Conservation (phyloP, 2,329 filamentous ascomycete genomes). For the Monosporascus sp. region DNA sequence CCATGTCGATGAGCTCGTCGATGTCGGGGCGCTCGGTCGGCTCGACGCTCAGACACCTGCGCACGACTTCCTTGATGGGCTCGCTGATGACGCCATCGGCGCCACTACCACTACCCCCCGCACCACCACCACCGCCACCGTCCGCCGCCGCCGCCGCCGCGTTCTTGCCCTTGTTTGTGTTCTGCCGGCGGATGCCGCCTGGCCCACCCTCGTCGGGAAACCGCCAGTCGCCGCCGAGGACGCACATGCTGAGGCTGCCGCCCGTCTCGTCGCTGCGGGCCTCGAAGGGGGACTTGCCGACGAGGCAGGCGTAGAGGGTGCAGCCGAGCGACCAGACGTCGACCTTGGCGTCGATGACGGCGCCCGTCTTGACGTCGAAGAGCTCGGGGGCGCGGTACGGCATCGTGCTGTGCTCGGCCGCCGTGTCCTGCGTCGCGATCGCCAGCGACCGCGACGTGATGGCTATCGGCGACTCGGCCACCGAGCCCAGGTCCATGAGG, state of each 20-base stretch:
- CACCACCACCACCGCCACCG: conserved; percentile 13
- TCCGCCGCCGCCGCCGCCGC: conserved; percentile 23
- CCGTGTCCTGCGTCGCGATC: conserved; percentile 86
- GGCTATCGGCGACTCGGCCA: conserved; percentile 79
- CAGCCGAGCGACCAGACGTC: conserved; percentile 98
- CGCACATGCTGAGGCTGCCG: conserved; percentile 85
- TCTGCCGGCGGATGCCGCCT: conserved; percentile 25
- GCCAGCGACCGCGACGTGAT: conserved; percentile 88
- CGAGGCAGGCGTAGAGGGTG: conserved; percentile 93
- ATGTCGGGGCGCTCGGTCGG: conserved; percentile 69
- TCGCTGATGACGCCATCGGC: conserved; percentile 64
- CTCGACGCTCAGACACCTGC: conserved; percentile 81
- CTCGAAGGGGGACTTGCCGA: conserved; percentile 96
- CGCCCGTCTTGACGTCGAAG: conserved; percentile 94
- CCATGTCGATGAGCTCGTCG: conserved; percentile 28
- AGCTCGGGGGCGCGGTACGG: conserved; percentile 96
- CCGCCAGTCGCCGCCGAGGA: conserved; percentile 89
- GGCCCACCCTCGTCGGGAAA: conserved; percentile 82
- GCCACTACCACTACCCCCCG: conserved; percentile 1
- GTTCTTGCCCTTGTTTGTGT: conserved; percentile 36
- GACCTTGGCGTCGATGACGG: conserved; percentile 88
- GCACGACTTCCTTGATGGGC: conserved; percentile 78
- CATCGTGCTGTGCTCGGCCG: conserved; percentile 97
- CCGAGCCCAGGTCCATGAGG: conserved; percentile 93
- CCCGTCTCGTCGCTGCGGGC: conserved; percentile 94